Conservation (phyloP, 208 protist genomes). For the Leishmania arabica region DNA sequence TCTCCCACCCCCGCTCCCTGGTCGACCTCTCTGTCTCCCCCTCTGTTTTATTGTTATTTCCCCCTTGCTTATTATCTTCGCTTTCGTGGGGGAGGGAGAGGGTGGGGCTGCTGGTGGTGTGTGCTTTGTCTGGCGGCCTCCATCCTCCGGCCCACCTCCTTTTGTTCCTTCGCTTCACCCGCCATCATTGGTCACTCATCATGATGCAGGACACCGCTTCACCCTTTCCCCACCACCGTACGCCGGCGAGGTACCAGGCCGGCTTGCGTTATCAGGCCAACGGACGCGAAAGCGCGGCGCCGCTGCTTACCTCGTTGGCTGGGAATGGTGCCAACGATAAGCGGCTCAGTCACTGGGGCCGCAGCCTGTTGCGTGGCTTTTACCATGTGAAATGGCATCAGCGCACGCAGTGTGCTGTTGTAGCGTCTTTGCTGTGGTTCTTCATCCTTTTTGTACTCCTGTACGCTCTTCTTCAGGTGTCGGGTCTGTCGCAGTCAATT, state of each 20-base stretch:
- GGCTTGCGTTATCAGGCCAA: background rate
- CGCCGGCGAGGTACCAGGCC: background rate
- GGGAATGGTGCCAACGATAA: background rate
- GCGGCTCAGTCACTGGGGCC: background rate
- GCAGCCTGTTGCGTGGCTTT: background rate
- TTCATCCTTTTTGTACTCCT: background rate
- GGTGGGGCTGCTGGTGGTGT: background rate
- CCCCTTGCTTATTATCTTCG: background rate
- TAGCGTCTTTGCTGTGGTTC: background rate
- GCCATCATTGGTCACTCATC: background rate
- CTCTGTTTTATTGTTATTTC: background rate
- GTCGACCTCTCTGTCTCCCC: too few species aligned
- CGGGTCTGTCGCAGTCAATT: background rate
- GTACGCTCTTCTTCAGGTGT: background rate
- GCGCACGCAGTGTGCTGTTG: background rate
- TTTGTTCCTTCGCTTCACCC: background rate
- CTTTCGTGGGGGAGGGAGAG: background rate
- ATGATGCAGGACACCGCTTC: background rate
- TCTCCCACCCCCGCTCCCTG: too few species aligned
- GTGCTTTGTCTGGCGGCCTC: background rate
- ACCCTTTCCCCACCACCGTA: background rate
- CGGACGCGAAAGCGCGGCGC: background rate
- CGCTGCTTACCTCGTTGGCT: background rate
- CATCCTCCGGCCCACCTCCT: background rate
- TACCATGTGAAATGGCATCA: background rate